These are phyloP conservation scores for Tetrahymena borealis DNA, from an alignment of 73 alveolate genomes.

Conservation along the genomic window DNA sequence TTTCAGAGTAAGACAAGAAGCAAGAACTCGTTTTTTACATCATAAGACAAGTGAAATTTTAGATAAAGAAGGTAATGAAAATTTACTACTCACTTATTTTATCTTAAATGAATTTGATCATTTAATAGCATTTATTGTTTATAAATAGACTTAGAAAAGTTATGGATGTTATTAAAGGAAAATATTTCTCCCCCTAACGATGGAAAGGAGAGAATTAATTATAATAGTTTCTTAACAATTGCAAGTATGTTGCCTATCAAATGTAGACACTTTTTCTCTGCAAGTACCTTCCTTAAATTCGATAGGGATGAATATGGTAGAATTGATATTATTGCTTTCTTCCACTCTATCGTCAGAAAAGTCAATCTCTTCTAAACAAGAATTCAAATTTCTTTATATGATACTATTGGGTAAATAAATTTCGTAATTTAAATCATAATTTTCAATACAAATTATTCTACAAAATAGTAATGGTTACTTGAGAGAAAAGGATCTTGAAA, in stretches of 20 bases:
- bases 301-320: conserved; percentile 94
- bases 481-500: conserved; percentile 93
- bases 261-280: conserved; percentile 77
- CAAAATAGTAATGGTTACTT: conserved; percentile 66
- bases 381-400: conserved; percentile 73
- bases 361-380: conserved; percentile 85
- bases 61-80: conserved; percentile 59
- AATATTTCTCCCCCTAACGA: conserved; percentile 89
- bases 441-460: background rate
- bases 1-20: conserved; percentile 86
- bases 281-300: conserved; percentile 87
- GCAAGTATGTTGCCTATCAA: conserved; percentile 67
- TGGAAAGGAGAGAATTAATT: conserved; percentile 88
- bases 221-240: conserved; percentile 63
- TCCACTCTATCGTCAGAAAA: conserved; percentile 94
- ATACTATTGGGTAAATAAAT: conserved; percentile 62
- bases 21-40: conserved; percentile 83
- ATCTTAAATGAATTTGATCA: background rate
- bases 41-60: conserved; percentile 88
- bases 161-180: conserved; percentile 81
- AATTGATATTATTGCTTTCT: conserved; percentile 95
- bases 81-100: too few species aligned
- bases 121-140: background rate
- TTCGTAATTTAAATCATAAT: background rate
- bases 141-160: conserved; percentile 62